Conservation (phyloP, 176 grass and related monocot genomes). For the Zoysia japonica region DNA sequence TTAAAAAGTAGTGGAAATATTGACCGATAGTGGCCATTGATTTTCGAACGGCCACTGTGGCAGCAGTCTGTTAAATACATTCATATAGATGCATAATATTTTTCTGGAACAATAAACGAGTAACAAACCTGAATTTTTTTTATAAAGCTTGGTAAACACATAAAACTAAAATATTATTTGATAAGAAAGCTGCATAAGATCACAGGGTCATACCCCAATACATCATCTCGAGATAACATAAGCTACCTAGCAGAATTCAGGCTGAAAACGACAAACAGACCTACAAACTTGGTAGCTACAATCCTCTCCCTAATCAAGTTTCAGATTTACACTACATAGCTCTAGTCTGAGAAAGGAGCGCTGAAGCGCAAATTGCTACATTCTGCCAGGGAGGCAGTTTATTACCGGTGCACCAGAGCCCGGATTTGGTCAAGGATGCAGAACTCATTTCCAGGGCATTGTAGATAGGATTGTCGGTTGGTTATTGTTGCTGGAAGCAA, state of each 20-base stretch:
- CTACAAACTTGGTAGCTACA: slow-evolving; percentile 45
- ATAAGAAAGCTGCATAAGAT: slow-evolving; percentile 12
- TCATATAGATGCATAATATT: background rate
- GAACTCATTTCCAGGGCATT: slow-evolving; percentile 83
- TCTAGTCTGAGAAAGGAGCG: slow-evolving; percentile 34
- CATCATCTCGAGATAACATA: slow-evolving; percentile 30
- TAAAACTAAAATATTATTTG: slow-evolving; percentile 18
- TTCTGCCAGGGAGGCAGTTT: slow-evolving; percentile 29
- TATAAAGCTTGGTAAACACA: background rate
- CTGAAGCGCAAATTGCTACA: slow-evolving; percentile 22
- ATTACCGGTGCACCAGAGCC: background rate
- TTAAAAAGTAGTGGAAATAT: background rate
- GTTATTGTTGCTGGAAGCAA: slow-evolving; percentile 44
- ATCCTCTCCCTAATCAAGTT: slow-evolving; percentile 38
- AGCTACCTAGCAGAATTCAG: slow-evolving; percentile 27
- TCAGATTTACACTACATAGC: slow-evolving; percentile 48
- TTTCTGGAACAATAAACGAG: background rate
- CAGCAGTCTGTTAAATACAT: background rate
- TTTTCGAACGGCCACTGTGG: background rate
- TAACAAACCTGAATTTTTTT: background rate
- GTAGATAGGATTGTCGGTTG: slow-evolving; percentile 63
- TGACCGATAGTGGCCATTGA: background rate
- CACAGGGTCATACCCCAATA: slow-evolving; percentile 34
- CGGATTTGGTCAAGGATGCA: slow-evolving; percentile 21
- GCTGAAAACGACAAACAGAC: slow-evolving; percentile 40